Evolutionary conservation across 2,329 filamentous ascomycete species (phyloP).

Genomic region (Dactylellina drechsleri): DNA sequence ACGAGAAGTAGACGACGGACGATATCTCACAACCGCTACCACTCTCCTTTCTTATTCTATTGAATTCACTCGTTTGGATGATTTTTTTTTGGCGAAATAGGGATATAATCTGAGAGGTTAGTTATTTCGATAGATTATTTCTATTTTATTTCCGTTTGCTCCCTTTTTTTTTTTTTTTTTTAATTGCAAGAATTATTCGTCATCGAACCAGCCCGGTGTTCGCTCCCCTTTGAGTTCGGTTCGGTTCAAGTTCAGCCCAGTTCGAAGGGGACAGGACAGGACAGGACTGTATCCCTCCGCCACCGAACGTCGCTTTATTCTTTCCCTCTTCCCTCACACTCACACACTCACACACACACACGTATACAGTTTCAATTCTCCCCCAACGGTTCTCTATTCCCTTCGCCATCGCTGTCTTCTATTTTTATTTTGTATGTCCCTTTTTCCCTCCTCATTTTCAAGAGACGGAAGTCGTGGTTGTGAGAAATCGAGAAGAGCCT

Average conservation of each 20-base stretch:
- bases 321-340: not conserved
- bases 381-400: not conserved
- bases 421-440: not conserved
- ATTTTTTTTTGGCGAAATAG: constrained; percentile 9
- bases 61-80: not conserved
- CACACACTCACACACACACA: not conserved
- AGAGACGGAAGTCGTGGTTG: too few species aligned
- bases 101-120: too few species aligned
- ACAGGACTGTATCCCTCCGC: constrained; percentile 22
- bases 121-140: constrained; percentile 6
- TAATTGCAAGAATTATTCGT: too few species aligned
- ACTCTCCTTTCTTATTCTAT: not conserved
- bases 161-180: constrained; percentile 8
- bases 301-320: constrained; percentile 42
- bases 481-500: not conserved
- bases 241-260: not conserved
- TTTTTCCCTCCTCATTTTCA: not conserved
- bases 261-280: too few species aligned
- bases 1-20: constrained; percentile 7
- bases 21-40: not conserved
- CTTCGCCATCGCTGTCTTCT: not conserved
- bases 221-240: constrained; percentile 56
- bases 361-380: too few species aligned
- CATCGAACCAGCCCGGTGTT: constrained; percentile 22
- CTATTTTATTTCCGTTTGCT: constrained; percentile 13